Evolutionary conservation across 176 grass and related monocot species (phyloP).

Genomic region (Cocos nucifera): DNA sequence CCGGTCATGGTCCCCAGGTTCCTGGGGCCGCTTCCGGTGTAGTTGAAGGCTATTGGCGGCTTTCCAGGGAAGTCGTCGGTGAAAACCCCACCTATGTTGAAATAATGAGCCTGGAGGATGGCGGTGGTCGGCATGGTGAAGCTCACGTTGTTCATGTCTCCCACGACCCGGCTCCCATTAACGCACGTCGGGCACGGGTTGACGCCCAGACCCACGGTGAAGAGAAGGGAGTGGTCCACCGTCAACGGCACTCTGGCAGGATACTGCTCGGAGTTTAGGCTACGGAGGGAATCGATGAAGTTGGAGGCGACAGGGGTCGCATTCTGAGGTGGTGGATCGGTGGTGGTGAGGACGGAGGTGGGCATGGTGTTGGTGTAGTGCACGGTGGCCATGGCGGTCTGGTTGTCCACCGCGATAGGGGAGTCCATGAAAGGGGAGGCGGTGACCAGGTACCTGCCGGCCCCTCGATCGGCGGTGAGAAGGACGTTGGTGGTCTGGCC

Average conservation of each 20-base stretch:
- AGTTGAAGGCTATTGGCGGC: slow-evolving; percentile 8
- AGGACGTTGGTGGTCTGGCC: slow-evolving; percentile 23
- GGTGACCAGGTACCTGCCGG: slow-evolving; percentile 13
- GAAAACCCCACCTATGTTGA: slow-evolving; percentile 1
- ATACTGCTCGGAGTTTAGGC: no score
- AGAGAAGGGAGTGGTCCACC: background rate
- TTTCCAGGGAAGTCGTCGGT: slow-evolving; percentile 8
- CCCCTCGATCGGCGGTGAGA: slow-evolving; percentile 1
- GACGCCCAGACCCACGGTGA: slow-evolving; percentile 1
- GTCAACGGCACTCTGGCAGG: no score
- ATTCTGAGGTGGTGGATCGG: no score
- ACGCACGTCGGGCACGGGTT: slow-evolving; percentile 9
- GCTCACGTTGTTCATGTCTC: slow-evolving; percentile 6
- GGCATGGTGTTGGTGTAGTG: background rate
- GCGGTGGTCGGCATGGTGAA: slow-evolving; percentile 15
- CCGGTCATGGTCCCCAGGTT: slow-evolving; percentile 9
- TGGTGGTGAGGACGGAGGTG: background rate
- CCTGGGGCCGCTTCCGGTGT: slow-evolving; percentile 2
- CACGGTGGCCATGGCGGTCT: slow-evolving; percentile 6
- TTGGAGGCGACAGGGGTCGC: slow-evolving; percentile 1
- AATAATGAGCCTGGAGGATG: slow-evolving; percentile 14
- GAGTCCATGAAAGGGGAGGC: slow-evolving; percentile 13
- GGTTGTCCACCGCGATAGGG: slow-evolving; percentile 9
- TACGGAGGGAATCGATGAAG: background rate
- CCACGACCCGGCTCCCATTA: slow-evolving; percentile 5